Base-by-base conservation (phyloP, 768 basidiomycete species). In the Leucosporidium yakuticum region DNA sequence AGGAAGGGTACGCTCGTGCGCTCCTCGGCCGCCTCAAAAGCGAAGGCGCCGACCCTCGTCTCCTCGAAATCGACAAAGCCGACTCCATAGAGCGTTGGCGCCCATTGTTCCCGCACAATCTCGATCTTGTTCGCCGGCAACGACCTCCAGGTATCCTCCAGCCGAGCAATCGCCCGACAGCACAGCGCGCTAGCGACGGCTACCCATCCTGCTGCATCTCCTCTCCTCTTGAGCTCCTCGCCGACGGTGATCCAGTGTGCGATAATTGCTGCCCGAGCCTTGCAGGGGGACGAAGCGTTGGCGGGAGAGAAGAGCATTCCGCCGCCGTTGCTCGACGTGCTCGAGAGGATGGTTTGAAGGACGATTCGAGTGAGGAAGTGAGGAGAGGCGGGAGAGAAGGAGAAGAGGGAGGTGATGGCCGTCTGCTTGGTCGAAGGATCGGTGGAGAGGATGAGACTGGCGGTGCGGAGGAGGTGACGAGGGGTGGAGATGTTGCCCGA, bases 121-220 rank as follows among this genome's bases (percentile, higher is more conserved):
- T 25, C 34, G 21, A 29, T n/a, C 32, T 20, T 36, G 36, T 53
- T 27, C 0, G 39, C 31, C 29, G 51, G 31, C 36, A 69, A 25
- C 36, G 50, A 27, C 27, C 59, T 32, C 68, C 68, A 69, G 1
- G 68, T 69, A 51, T 61, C 50, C 29, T 58, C 53, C 55, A 69
- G 36, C 39, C 68, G 60, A 1, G 68, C 63, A 17, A 69, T 55
- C 11, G 68, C 34, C n/a, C 64, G 39, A 44, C 49, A 64, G 59
- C 68, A 69, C 25, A 69, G 25, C 6, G 63, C 68, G 48, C 55
- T 69, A 19, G 68, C 63, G 48, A 69, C 39, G 21, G 68, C 68
- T n/a, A 63, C 32, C 57, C 59, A 69, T 15, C 63, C 68, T 1
- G 64, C 59, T 9, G 63, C 59, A 48, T 69, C 64, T 9, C 68